phyloP scores from a whole-genome alignment of 805 yeast species.

The Yarrowia sp. region DNA sequence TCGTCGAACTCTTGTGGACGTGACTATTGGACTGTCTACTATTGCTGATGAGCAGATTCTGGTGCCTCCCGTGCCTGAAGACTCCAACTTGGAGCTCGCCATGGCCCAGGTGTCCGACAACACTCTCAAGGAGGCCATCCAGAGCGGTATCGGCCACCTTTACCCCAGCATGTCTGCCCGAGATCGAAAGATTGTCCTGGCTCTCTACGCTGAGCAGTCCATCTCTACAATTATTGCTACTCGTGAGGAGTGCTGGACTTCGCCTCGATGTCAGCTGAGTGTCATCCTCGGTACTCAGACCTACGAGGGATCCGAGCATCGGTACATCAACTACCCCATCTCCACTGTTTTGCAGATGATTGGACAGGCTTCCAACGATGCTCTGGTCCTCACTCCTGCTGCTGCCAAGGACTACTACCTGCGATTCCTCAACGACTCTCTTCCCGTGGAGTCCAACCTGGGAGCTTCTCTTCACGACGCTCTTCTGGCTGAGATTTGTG shows the following conservation, averaged over 20 bases:
- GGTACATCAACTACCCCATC: slow-evolving; percentile 72
- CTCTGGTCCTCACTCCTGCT: slow-evolving; percentile 63
- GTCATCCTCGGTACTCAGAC: slow-evolving; percentile 73
- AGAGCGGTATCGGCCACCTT: slow-evolving; percentile 68
- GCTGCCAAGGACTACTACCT: slow-evolving; percentile 67
- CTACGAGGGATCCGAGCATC: slow-evolving; percentile 75
- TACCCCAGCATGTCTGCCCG: slow-evolving; percentile 62
- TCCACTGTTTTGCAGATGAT: slow-evolving; percentile 54
- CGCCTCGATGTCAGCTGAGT: slow-evolving; percentile 63
- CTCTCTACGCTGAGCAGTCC: slow-evolving; percentile 58
- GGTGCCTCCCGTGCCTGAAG: slow-evolving; percentile 54
- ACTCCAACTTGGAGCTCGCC: slow-evolving; percentile 53
- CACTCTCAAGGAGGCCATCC: slow-evolving; percentile 55
- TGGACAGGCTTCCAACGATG: slow-evolving; percentile 50
- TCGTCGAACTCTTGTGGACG: slow-evolving; percentile 60
- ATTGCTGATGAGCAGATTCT: slow-evolving; percentile 48
- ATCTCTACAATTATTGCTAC: slow-evolving; percentile 67
- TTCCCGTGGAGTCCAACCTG: slow-evolving; percentile 85
- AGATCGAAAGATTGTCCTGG: slow-evolving; percentile 65
- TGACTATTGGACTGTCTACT: slow-evolving; percentile 57
- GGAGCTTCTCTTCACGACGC: slow-evolving; percentile 67
- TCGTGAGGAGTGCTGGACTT: slow-evolving; percentile 59
- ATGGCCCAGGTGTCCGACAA: slow-evolving; percentile 58
- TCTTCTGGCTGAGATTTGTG: slow-evolving; percentile 75
- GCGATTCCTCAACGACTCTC: slow-evolving; percentile 71